phyloP scores from a whole-genome alignment of 2,329 filamentous ascomycete species.

The Claviceps maximensis region DNA sequence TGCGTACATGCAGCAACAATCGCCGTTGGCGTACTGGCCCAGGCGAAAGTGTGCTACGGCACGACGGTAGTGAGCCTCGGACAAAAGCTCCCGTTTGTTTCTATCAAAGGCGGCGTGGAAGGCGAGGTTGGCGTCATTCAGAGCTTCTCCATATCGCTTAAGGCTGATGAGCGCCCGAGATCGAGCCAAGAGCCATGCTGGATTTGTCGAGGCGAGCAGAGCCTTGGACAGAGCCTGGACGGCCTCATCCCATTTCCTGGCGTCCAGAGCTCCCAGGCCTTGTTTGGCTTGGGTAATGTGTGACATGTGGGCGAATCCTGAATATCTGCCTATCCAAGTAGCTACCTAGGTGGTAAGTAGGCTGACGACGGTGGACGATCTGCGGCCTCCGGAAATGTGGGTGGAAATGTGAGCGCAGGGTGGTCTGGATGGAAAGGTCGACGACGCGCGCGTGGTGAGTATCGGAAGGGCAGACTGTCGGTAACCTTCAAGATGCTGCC shows the following conservation, averaged over 20 bases:
- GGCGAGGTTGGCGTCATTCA: slow-evolving; percentile 56
- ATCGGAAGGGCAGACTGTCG: not conserved
- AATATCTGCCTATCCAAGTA: too few species aligned
- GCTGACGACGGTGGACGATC: not conserved
- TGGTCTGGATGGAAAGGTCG: not conserved
- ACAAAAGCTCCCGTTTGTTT: slow-evolving; percentile 61
- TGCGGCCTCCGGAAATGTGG: too few species aligned
- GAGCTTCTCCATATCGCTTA: slow-evolving; percentile 46
- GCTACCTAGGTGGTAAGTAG: not conserved
- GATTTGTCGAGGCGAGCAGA: slow-evolving; percentile 51
- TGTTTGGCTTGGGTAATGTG: slow-evolving; percentile 35
- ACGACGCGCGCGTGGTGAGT: too few species aligned
- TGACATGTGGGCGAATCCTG: slow-evolving; percentile 29
- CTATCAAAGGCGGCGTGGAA: slow-evolving; percentile 50
- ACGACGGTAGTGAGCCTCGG: slow-evolving; percentile 70
- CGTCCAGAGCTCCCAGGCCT: slow-evolving; percentile 53
- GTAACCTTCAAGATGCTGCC: too few species aligned
- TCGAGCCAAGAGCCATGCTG: slow-evolving; percentile 69
- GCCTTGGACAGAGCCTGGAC: slow-evolving; percentile 56
- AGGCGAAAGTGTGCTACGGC: slow-evolving; percentile 60
- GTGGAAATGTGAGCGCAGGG: not conserved
- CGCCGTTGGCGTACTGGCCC: slow-evolving; percentile 60
- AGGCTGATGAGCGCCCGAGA: slow-evolving; percentile 64
- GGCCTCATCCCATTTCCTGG: slow-evolving; percentile 51
- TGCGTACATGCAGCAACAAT: slow-evolving; percentile 52